These are phyloP conservation scores for Aureobasidium sp. DNA, from an alignment of 2,329 filamentous ascomycete genomes.

Conservation along the genomic window DNA sequence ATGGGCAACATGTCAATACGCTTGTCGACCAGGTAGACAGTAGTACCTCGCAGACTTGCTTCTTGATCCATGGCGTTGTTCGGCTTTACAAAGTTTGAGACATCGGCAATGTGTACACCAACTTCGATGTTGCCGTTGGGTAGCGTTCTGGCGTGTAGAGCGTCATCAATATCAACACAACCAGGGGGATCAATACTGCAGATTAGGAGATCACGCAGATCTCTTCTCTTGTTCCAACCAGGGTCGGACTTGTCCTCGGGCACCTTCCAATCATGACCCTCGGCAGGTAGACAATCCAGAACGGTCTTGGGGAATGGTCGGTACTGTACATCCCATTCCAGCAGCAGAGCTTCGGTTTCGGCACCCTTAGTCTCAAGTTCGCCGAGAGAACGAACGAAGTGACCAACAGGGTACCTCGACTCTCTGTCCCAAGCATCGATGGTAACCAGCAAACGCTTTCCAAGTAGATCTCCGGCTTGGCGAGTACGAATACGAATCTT, in stretches of 20 bases:
- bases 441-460: slow-evolving; percentile 84
- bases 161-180: slow-evolving; percentile 97
- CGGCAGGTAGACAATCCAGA: slow-evolving; percentile 80
- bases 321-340: slow-evolving; percentile 98
- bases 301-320: slow-evolving; percentile 94
- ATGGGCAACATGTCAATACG: slow-evolving; percentile 99
- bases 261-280: slow-evolving; percentile 92
- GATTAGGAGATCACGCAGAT: slow-evolving; percentile 77
- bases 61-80: slow-evolving; percentile 96
- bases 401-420: slow-evolving; percentile 83
- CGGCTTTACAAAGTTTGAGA: slow-evolving; percentile 98
- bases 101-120: slow-evolving; percentile 96
- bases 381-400: slow-evolving; percentile 87
- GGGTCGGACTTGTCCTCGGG: slow-evolving; percentile 71
- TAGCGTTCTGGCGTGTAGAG: slow-evolving; percentile 75
- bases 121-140: slow-evolving; percentile 94
- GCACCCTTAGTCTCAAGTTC: slow-evolving; percentile 96
- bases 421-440: slow-evolving; percentile 95
- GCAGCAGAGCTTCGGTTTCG: slow-evolving; percentile 85
- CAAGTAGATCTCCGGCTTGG: slow-evolving; percentile 79
- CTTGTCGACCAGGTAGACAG: slow-evolving; percentile 96
- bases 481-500: slow-evolving; percentile 91
- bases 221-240: slow-evolving; percentile 78
- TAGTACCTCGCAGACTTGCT: slow-evolving; percentile 88
- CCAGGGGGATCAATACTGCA: slow-evolving; percentile 96